Evolutionary conservation across 1,284 basidiomycete species (phyloP), one percentile per base, ranked within the genome.

Genomic region (Malassezia sympodialis): DNA sequence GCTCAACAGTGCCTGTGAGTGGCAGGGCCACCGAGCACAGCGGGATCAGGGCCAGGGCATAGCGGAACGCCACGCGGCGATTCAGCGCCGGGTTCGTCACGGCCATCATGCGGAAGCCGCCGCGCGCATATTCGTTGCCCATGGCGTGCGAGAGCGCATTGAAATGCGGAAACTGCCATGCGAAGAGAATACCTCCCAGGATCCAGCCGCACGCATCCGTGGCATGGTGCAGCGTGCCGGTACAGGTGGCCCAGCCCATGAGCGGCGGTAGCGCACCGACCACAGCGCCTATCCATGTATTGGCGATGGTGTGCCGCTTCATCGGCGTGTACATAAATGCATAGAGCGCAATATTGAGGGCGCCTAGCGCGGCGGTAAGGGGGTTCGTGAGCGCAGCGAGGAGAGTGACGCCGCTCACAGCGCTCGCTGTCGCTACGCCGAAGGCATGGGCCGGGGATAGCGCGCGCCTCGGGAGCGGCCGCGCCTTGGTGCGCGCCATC

Each of bases 81-180:
- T 96, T 98, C 65, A 88, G 83, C 11, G 77, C 70, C 0, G 93
- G 89, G 40, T 84, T 80, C 42, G 88, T 78, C 52, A 90, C 86
- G 23, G 85, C 83, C 32, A 96, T 83, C 94, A 98, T 99, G 37
- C 82, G 82, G 73, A 94, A 99, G 15, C 91, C 93, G 5, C 87
- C 89, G 67, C 89, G 83, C 0, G 93, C 89, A 76, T 99, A 99
- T 30, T 87, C 86, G 15, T 82, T 83, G 24, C 90, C 82, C 12
- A 94, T 82, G 46, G 90, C 80, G 76, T 96, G 83, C 3, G 90
- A 84, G n/a, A 98, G 80, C 1, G 89, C 78, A 77, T 94, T 96
- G 79, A 99, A 98, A 76, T 98, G 94, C 17, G 94, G 93, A 76
- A 98, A 98, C 73, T 99, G 94, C 94, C 94, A 99, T 56, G 86